Conservation (phyloP, 2,329 filamentous ascomycete species). For the Apiospora pterosperma region DNA sequence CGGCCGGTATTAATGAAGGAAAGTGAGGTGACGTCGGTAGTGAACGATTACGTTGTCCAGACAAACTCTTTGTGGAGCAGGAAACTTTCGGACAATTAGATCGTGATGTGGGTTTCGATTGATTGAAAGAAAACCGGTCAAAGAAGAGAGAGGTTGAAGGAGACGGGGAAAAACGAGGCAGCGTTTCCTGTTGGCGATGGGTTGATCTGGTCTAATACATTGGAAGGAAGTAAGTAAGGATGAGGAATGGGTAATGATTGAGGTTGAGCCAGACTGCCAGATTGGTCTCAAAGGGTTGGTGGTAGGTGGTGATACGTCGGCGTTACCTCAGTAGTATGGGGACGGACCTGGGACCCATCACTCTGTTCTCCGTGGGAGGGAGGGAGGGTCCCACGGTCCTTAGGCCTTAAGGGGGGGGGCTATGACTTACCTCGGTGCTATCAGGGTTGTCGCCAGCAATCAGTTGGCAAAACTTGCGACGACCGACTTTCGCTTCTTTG, state of each 20-base stretch:
- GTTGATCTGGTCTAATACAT: neutral
- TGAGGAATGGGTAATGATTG: neutral
- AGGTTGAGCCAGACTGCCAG: conserved; percentile 1
- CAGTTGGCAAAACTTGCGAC: neutral
- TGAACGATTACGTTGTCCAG: neutral
- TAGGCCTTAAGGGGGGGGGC: no score
- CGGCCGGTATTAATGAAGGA: neutral
- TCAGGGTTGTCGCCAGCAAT: no score
- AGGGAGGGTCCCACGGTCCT: no score
- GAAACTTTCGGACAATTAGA: neutral
- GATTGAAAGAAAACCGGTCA: neutral
- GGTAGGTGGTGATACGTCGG: neutral
- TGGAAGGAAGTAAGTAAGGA: neutral
- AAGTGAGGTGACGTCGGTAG: neutral
- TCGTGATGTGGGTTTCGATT: neutral
- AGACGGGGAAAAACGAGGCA: neutral
- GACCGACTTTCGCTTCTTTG: neutral
- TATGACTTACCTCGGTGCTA: neutral
- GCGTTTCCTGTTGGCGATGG: neutral
- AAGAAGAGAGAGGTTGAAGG: neutral
- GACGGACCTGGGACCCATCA: neutral
- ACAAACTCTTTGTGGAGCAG: conserved; percentile 1
- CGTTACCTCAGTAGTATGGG: neutral
- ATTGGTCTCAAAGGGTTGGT: neutral
- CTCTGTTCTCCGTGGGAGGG: no score